Percentiles rank a stretch among this genome's conserved stretches.
These are phyloP conservation scores for Dioscorea dumetorum DNA, from an alignment of 106 monocot genomes.

Conservation along the genomic window DNA sequence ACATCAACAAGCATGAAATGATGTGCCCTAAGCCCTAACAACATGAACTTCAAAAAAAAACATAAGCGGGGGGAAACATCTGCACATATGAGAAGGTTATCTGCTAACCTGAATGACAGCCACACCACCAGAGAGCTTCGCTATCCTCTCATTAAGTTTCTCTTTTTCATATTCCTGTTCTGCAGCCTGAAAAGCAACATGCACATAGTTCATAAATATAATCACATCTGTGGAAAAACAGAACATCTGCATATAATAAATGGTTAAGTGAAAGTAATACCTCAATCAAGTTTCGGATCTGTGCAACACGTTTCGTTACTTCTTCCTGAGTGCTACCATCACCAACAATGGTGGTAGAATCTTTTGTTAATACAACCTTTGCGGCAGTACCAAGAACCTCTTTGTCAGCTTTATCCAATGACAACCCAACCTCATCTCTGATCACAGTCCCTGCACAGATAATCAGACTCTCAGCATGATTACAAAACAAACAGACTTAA, in stretches of 20 bases:
- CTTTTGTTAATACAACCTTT: constrained; percentile 44
- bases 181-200: constrained; percentile 10
- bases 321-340: constrained; percentile 43
- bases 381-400: constrained; percentile 44
- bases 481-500: not conserved
- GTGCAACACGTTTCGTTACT: constrained; percentile 34
- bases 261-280: not conserved
- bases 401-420: constrained; percentile 41
- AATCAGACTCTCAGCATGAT: not conserved
- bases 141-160: constrained; percentile 44
- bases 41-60: no score
- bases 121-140: constrained; percentile 43
- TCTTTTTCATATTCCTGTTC: constrained; percentile 53
- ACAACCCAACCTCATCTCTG: constrained; percentile 39
- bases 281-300: constrained; percentile 41
- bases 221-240: not conserved
- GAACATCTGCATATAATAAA: not conserved
- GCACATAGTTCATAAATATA: not conserved
- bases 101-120: constrained; percentile 40
- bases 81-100: not conserved
- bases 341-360: constrained; percentile 38
- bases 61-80: not conserved
- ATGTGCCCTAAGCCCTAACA: no score
- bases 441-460: constrained; percentile 30
- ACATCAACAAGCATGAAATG: not conserved